A percentile compares a stretch with the other conserved stretches of the same genome.
phyloP scores from a whole-genome alignment of 345 rosid species.

The Psidium guajava region DNA sequence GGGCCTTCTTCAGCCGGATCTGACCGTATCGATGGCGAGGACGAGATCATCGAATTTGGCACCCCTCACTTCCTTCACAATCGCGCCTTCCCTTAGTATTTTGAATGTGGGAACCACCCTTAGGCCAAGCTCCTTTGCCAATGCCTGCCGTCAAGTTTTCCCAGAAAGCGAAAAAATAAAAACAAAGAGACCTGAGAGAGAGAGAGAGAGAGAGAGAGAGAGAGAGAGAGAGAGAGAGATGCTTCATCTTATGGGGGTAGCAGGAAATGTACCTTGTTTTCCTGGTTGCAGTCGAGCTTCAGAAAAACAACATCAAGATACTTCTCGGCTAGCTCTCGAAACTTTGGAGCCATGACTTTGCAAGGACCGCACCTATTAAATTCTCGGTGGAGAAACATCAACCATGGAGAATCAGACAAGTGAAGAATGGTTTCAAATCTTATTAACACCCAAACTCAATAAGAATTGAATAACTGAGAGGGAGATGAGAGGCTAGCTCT shows the following conservation, averaged over 20 bases:
- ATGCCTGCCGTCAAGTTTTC: conserved; percentile 30
- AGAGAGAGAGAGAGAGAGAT: background rate
- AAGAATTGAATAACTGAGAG: background rate
- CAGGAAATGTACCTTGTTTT: conserved; percentile 42
- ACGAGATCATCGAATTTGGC: conserved; percentile 76
- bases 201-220: background rate
- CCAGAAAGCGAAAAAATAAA: background rate
- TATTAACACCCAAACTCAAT: background rate
- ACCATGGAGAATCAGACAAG: background rate
- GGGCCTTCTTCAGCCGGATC: conserved; percentile 39
- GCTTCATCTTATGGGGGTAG: background rate
- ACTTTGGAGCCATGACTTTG: conserved; percentile 84
- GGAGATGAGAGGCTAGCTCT: background rate
- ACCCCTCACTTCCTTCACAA: conserved; percentile 72
- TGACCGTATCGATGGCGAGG: conserved; percentile 53
- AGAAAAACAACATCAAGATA: conserved; percentile 73
- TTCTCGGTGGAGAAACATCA: background rate
- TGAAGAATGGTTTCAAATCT: background rate
- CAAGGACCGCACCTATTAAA: conserved; percentile 86
- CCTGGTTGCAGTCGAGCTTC: conserved; percentile 93
- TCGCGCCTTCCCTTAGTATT: conserved; percentile 55
- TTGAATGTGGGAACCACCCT: conserved; percentile 87
- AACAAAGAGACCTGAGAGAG: background rate
- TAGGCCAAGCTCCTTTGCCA: conserved; percentile 92
- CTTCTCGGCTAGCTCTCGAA: conserved; percentile 57